A percentile compares a stretch with the other conserved stretches of the same genome.
These are phyloP conservation scores for Tricholoma terreum DNA, from an alignment of 768 basidiomycete species.

Conservation along the genomic window DNA sequence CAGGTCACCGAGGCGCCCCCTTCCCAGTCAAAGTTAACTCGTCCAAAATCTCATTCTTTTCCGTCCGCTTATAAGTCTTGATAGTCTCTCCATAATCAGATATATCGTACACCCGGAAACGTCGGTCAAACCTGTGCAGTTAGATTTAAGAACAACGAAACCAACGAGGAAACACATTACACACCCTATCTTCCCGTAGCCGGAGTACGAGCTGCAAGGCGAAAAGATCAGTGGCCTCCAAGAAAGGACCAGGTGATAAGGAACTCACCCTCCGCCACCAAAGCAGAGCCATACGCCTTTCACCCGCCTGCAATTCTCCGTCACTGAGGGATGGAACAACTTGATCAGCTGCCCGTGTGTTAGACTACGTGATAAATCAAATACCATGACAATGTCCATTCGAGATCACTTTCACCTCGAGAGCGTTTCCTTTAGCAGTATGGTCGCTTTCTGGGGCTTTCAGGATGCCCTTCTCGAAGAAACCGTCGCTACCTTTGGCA, in stretches of 20 bases:
- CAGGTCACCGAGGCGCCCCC: conserved; percentile 33
- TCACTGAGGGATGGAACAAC: conserved; percentile 45
- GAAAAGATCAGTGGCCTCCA: neutral
- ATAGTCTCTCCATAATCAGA: conserved; percentile 92
- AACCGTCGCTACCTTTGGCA: conserved; percentile 71
- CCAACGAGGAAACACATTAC: conserved; percentile 17
- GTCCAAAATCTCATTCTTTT: conserved; percentile 65
- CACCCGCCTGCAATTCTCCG: conserved; percentile 84
- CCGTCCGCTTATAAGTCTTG: conserved; percentile 79
- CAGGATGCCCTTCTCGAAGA: conserved; percentile 81
- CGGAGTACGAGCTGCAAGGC: conserved; percentile 68
- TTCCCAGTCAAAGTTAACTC: conserved; percentile 60
- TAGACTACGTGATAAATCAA: neutral
- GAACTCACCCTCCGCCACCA: conserved; percentile 73
- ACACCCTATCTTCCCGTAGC: conserved; percentile 75
- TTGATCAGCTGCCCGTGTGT: neutral
- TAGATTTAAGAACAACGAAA: conserved; percentile 6
- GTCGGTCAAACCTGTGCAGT: conserved; percentile 71
- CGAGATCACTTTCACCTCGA: conserved; percentile 83
- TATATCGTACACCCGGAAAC: conserved; percentile 87
- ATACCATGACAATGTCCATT: conserved; percentile 90
- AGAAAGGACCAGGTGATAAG: neutral
- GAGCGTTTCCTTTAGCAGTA: conserved; percentile 39
- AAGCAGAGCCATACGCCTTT: conserved; percentile 92
- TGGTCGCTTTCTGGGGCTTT: conserved; percentile 71